phyloP scores from a whole-genome alignment of 345 rosid species.

The Atalantia buxifolia region DNA sequence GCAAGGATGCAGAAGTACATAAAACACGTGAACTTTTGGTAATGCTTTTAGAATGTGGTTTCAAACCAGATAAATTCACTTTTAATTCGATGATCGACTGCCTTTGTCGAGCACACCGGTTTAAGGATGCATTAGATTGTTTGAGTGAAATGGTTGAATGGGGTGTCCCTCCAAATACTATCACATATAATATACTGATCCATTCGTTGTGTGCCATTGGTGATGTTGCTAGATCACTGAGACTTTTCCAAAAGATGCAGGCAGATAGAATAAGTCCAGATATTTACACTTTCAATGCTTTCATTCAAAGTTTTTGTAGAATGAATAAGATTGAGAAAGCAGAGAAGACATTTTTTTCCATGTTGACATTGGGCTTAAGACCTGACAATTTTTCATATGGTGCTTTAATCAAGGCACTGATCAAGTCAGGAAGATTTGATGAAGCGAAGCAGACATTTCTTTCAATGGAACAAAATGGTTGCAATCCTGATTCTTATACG shows the following conservation, averaged over 20 bases:
- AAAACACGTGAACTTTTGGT: conserved; percentile 40
- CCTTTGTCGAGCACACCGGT: conserved; percentile 56
- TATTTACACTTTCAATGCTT: conserved; percentile 55
- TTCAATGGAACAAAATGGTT: conserved; percentile 59
- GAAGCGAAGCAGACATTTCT: conserved; percentile 60
- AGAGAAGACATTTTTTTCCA: conserved; percentile 47
- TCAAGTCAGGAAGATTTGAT: conserved; percentile 45
- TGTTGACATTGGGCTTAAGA: conserved; percentile 50
- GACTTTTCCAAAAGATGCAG: conserved; percentile 57
- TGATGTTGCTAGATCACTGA: conserved; percentile 50
- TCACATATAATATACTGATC: conserved; percentile 65
- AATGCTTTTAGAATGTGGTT: conserved; percentile 56
- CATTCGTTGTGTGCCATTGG: conserved; percentile 53
- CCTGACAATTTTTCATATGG: conserved; percentile 65
- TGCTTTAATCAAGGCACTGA: conserved; percentile 49
- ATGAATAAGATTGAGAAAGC: conserved; percentile 55
- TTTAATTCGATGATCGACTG: conserved; percentile 74
- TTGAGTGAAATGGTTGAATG: conserved; percentile 77
- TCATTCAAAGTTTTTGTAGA: conserved; percentile 61
- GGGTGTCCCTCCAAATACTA: conserved; percentile 71
- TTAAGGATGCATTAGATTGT: conserved; percentile 81
- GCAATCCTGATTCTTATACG: conserved; percentile 55
- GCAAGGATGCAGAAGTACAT: conserved; percentile 43
- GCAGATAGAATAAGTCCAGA: conserved; percentile 59
- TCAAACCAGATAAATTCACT: conserved; percentile 72